Evolutionary conservation across 2,329 filamentous ascomycete genomes (phyloP).

Genomic region (Alternaria gansuensis): DNA sequence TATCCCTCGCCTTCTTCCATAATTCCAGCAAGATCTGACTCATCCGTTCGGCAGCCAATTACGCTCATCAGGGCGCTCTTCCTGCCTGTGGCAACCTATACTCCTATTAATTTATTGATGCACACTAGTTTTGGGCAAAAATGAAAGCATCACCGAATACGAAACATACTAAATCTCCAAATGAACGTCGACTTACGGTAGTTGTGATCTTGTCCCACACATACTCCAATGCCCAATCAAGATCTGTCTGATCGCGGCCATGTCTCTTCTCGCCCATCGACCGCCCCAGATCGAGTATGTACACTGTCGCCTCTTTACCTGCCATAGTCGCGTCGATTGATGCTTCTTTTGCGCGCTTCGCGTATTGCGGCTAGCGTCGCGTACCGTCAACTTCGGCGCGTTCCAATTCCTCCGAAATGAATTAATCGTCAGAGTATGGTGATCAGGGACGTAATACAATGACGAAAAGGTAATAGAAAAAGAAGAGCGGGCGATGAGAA

Average conservation of each 20-base stretch:
- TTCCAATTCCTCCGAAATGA: background rate
- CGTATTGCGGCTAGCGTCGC: background rate
- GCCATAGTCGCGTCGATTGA: slow-evolving; percentile 69
- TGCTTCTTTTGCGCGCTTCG: slow-evolving; percentile 8
- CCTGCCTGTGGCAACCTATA: slow-evolving; percentile 68
- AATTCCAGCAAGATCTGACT: slow-evolving; percentile 50
- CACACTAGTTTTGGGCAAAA: background rate
- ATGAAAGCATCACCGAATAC: background rate
- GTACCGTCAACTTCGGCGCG: background rate
- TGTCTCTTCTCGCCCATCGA: slow-evolving; percentile 80
- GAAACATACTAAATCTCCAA: slow-evolving; percentile 32
- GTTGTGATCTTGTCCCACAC: slow-evolving; percentile 92
- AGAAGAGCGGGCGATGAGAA: background rate
- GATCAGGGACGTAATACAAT: background rate
- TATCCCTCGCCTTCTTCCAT: slow-evolving; percentile 75
- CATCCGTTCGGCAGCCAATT: slow-evolving; percentile 81
- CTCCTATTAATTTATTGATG: slow-evolving; percentile 12
- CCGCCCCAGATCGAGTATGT: slow-evolving; percentile 85
- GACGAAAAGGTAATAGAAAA: background rate
- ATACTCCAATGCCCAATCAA: slow-evolving; percentile 90
- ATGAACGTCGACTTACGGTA: slow-evolving; percentile 64
- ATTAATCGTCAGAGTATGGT: background rate
- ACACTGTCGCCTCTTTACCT: slow-evolving; percentile 91
- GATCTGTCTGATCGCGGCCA: slow-evolving; percentile 78
- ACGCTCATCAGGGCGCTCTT: slow-evolving; percentile 82